These are phyloP conservation scores for Pelargonium nanum DNA, from an alignment of 345 rosid species.

Conservation along the genomic window DNA sequence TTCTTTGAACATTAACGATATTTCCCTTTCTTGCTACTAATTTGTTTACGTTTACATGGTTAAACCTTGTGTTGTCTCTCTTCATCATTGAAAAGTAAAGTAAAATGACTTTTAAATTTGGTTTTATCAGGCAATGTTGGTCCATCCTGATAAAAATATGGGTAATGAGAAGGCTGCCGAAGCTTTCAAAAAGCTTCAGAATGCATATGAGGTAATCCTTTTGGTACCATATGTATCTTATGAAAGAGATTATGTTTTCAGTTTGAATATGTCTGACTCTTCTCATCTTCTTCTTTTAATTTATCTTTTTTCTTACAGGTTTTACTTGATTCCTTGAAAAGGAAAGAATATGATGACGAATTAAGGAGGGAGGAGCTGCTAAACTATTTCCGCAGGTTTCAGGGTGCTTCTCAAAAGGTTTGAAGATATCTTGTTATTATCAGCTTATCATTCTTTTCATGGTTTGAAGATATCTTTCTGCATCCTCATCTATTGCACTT, in stretches of 20 bases:
- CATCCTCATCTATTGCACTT: too few relatives aligned
- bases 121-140: slow-evolving; percentile 77
- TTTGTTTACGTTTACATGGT: neutral
- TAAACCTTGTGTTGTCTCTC: too few relatives aligned
- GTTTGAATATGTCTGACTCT: neutral
- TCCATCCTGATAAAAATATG: slow-evolving; percentile 98
- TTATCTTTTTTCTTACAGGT: slow-evolving; percentile 35
- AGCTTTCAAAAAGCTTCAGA: slow-evolving; percentile 97
- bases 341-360: slow-evolving; percentile 85
- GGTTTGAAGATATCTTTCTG: too few relatives aligned
- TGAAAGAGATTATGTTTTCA: neutral
- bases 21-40: neutral
- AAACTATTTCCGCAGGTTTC: slow-evolving; percentile 68
- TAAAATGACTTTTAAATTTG: slow-evolving; percentile 10
- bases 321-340: slow-evolving; percentile 72
- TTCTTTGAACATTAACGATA: neutral
- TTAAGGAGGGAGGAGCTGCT: slow-evolving; percentile 81
- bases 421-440: slow-evolving; percentile 9
- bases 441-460: too few relatives aligned
- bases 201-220: slow-evolving; percentile 75
- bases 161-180: slow-evolving; percentile 98
- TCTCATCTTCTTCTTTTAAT: neutral
- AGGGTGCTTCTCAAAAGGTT: slow-evolving; percentile 73
- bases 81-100: neutral
- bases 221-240: slow-evolving; percentile 10